Percentiles rank a stretch among this genome's conserved stretches.
Conservation (phyloP, 2,329 filamentous ascomycete genomes). For the Beauveria brongniartii region DNA sequence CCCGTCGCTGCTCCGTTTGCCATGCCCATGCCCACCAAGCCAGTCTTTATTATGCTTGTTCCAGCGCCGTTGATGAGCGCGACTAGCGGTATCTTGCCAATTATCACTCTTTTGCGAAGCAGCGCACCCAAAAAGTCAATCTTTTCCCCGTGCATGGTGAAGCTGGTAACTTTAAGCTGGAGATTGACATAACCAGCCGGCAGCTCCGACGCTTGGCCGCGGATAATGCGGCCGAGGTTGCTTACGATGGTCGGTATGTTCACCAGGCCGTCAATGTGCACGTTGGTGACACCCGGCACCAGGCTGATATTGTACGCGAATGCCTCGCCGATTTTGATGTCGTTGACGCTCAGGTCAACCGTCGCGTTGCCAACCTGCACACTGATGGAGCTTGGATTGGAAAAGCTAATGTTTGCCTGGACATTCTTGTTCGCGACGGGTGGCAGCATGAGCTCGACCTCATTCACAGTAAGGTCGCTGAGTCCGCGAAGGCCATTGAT, state of each 20-base stretch:
- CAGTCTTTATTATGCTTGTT: neutral
- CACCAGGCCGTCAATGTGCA: neutral
- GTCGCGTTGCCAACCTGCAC: constrained; percentile 4
- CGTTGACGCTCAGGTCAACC: neutral
- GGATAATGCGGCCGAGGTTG: neutral
- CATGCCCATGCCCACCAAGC: neutral
- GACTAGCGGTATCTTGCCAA: neutral
- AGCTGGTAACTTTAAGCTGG: neutral
- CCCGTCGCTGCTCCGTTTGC: neutral
- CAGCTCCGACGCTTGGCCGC: neutral
- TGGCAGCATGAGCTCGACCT: neutral
- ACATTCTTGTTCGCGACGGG: neutral
- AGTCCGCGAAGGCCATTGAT: constrained; percentile 5
- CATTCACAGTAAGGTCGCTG: neutral
- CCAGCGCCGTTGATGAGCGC: neutral
- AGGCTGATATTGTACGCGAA: neutral
- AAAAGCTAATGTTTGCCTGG: neutral
- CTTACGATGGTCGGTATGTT: neutral
- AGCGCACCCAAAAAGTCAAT: constrained; percentile 1
- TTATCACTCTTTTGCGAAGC: neutral
- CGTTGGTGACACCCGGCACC: neutral
- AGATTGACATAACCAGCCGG: neutral
- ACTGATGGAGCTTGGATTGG: constrained; percentile 2
- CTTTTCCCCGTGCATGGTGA: constrained; percentile 2
- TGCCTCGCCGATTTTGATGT: neutral